Evolutionary conservation across 1,284 basidiomycete genomes (phyloP), one percentile per base, ranked within the genome.

Genomic region (Waitea zeae): DNA sequence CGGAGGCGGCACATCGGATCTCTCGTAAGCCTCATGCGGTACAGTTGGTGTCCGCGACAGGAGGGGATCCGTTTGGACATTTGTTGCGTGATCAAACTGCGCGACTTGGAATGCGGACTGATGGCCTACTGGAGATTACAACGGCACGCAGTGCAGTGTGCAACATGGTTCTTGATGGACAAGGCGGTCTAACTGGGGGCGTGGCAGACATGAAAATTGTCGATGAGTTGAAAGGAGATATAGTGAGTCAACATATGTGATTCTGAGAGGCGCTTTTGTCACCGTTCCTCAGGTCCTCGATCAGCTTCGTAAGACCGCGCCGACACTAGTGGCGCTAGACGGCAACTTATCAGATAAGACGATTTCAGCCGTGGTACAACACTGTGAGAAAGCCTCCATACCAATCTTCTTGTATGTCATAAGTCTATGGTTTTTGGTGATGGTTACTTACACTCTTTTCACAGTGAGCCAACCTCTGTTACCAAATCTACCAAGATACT

Each of bases 171-270:
- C 57, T 98, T 30, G 79, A 89, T 47, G 54, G 54, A 15, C 50
- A 59, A 7, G 89, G 90, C 0, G 68, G 73, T 36, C 62, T 98
- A 7, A 60, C 79, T 2, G 70, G 70, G 13, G 95, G 95, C 4
- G 72, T 97, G 4, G 88, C 92, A 4, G 92, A 96, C 51, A 96
- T 97, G 84, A 68, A 62, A 27, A 76, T 89, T 28, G 69, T 74
- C 5, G 58, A 70, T 35, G 49, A 54, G 1, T 49, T 87, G 30
- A 50, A 59, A 54, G 27, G 49, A 54, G 14, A 40, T 76, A 11
- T 33, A 51, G 20, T 48, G 48, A 22, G 58, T 69, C n/a, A n/a
- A n/a, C n/a, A n/a, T n/a, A n/a, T n/a, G n/a, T n/a, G n/a, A n/a
- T n/a, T n/a, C n/a, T n/a, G n/a, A n/a, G n/a, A n/a, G n/a, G n/a